A percentile compares a stretch with the other conserved stretches of the same genome.
Conservation (phyloP, 257 asterid genomes). For the Solanum neorickii region DNA sequence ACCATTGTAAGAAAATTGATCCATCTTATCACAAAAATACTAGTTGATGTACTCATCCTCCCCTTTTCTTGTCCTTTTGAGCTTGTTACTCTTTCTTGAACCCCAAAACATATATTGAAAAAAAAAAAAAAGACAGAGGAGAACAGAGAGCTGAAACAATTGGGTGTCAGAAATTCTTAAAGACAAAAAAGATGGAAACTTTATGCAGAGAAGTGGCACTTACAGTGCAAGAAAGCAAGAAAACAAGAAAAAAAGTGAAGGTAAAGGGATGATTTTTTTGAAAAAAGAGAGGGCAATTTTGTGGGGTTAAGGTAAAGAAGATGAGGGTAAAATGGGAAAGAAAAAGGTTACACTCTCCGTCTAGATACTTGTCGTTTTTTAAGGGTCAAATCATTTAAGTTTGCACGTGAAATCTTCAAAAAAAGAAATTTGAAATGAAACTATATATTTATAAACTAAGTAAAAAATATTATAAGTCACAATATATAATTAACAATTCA, state of each 20-base stretch:
- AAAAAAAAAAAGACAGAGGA: not conserved
- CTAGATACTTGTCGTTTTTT: no score
- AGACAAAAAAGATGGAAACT: conserved; percentile 3
- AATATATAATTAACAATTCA: no score
- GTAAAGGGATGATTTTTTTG: not conserved
- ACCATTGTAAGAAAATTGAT: conserved; percentile 82
- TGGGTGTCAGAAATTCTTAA: not conserved
- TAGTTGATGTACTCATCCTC: conserved; percentile 52
- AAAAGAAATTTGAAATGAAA: no score
- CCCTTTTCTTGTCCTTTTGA: not conserved
- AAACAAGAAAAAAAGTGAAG: not conserved
- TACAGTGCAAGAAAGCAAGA: conserved; percentile 2
- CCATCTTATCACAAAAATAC: conserved; percentile 85
- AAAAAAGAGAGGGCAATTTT: not conserved
- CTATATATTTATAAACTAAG: no score
- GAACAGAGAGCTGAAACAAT: not conserved
- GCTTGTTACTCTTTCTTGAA: not conserved
- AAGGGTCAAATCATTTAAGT: no score
- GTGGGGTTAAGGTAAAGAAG: not conserved
- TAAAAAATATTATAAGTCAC: no score
- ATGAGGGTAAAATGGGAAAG: not conserved
- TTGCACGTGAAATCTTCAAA: no score
- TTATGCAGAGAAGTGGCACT: not conserved
- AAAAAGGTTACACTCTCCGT: not conserved
- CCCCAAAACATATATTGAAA: not conserved